Conservation (phyloP, 2,329 filamentous ascomycete genomes). For the Diaporthe vaccinii region DNA sequence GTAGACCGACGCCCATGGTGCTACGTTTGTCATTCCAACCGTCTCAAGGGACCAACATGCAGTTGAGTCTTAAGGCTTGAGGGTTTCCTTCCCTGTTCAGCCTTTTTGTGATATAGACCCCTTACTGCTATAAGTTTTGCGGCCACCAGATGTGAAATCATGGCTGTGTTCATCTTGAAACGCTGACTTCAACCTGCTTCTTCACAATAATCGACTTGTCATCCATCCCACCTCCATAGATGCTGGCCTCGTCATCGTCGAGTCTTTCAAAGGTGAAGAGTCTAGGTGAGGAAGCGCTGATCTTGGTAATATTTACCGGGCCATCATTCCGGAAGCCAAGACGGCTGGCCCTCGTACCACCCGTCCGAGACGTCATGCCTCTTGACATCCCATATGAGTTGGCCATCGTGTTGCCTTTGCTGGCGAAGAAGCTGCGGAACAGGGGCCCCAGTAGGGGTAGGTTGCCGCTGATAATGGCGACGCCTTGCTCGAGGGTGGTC, state of each 20-base stretch:
- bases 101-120: no score
- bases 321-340: slow-evolving; percentile 18
- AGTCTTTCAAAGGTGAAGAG: slow-evolving; percentile 27
- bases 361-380: slow-evolving; percentile 3
- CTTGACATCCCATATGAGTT: slow-evolving; percentile 5
- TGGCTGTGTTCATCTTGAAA: background rate
- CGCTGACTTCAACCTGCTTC: slow-evolving; percentile 33
- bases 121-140: no score
- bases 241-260: slow-evolving; percentile 28
- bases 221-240: slow-evolving; percentile 16
- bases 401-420: slow-evolving; percentile 22
- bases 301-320: slow-evolving; percentile 2
- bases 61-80: no score
- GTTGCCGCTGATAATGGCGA: slow-evolving; percentile 38
- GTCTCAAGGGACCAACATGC: no score
- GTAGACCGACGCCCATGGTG: no score
- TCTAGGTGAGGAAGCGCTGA: background rate
- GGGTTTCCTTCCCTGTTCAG: no score
- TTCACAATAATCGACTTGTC: slow-evolving; percentile 37
- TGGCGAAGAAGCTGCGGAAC: slow-evolving; percentile 38
- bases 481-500: slow-evolving; percentile 39
- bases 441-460: slow-evolving; percentile 34
- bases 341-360: background rate
- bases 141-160: no score
- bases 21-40: no score